Base-by-base conservation (phyloP, 139 green algal genomes). In the Raphidocelis subcapitata region DNA sequence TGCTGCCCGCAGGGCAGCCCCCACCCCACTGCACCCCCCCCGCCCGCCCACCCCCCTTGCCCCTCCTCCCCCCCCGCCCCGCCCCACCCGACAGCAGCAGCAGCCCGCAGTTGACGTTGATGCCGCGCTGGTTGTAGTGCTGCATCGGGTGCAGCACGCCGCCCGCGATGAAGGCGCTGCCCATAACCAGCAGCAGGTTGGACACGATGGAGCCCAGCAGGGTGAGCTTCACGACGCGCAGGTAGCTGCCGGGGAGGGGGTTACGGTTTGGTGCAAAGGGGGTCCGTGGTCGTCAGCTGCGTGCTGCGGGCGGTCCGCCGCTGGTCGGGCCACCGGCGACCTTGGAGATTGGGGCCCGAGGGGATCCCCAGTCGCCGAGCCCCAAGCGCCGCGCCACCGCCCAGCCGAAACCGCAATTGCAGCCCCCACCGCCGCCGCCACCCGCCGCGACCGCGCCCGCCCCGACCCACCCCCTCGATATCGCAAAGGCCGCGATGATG, bases 111-210 rank as follows among this genome's bases (percentile, higher is more conserved):
- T 90, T 87, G n/a, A 88, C 82, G 26, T 74, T 80, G 32, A 88
- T 76, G 47, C 82, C 82, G 44, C 79, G 63, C 33, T 82, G 77
- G 70, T 87, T 90, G 77, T 89, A 93, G 35, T 26, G 66, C 69
- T 93, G 87, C 37, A 57, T 68, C n/a, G 74, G 61, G 73, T 89
- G 67, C 46, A 67, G 10, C n/a, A 92, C 35, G 21, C 90, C 90
- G 12, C 90, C 90, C n/a, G 88, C 76, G 10, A 94, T 76, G 77
- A 96, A 95, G 26, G 90, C 90, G 24, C 79, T 86, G 37, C 90
- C 90, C 69, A 96, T 71, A 21, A 96, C 90, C 47, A 96, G 82
- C 69, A 96, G 75, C 80, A 96, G 80, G 83, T 96, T 96, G 63
- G 78, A 88, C 26, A 94, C 66, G 36, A 96, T 85, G 47, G 77